Evolutionary conservation across 192 early-diverging fungal species (phyloP).

Genomic region (Thoreauomyces humboldtii): DNA sequence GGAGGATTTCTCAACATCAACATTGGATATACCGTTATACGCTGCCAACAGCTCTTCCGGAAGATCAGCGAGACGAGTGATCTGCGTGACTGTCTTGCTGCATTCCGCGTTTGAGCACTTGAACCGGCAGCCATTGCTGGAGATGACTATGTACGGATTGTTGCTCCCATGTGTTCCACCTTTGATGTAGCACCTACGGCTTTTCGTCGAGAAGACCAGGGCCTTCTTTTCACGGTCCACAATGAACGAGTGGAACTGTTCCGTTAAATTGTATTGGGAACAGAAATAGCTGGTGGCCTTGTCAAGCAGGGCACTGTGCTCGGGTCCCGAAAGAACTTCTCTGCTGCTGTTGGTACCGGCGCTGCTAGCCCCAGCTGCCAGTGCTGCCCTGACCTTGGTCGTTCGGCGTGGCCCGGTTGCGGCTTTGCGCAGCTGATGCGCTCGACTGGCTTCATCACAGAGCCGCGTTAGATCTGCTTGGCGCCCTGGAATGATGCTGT

Average conservation of each 20-base stretch:
- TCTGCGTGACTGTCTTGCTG: neutral
- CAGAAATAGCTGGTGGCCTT: neutral
- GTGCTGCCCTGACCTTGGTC: neutral
- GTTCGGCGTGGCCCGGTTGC: neutral
- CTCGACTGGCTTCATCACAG: neutral
- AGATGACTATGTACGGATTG: neutral
- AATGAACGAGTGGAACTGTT: neutral
- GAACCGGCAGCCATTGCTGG: neutral
- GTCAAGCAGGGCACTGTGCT: neutral
- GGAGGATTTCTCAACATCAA: neutral
- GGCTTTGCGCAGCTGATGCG: too few relatives aligned
- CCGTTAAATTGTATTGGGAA: neutral
- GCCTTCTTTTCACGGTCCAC: neutral
- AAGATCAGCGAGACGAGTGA: neutral
- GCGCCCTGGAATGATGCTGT: slow-evolving; percentile 5
- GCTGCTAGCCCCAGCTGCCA: neutral
- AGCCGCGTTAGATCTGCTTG: neutral
- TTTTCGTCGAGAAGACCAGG: neutral
- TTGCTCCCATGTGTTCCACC: neutral
- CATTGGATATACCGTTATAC: neutral
- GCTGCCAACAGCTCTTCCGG: neutral
- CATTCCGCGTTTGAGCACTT: neutral
- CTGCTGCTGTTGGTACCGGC: neutral
- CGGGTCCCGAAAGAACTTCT: neutral
- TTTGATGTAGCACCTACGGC: neutral